Evolutionary conservation across 2,329 filamentous ascomycete species (phyloP).

Genomic region (Leptographium radiaticola): DNA sequence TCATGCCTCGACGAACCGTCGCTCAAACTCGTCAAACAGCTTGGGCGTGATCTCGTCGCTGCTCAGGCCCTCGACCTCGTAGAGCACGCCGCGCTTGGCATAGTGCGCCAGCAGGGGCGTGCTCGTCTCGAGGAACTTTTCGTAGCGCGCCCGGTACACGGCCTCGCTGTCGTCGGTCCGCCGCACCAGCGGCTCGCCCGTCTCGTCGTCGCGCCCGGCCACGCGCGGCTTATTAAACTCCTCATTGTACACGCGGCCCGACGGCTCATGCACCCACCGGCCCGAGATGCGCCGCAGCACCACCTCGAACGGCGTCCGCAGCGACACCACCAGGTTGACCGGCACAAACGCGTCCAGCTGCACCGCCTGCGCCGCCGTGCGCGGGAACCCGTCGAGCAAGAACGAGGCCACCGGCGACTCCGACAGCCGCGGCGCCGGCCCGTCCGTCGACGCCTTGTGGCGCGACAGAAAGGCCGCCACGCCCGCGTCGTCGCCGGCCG

Average conservation of each 20-base stretch:
- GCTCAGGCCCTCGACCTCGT: constrained; percentile 75
- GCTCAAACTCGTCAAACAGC: constrained; percentile 70
- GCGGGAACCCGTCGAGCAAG: constrained; percentile 90
- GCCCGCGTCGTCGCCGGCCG: constrained; percentile 13
- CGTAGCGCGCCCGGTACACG: constrained; percentile 68
- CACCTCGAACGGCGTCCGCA: constrained; percentile 74
- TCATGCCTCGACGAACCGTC: constrained; percentile 42
- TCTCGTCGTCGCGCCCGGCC: constrained; percentile 74
- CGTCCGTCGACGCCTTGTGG: constrained; percentile 16
- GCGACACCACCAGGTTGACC: constrained; percentile 86
- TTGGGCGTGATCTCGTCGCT: constrained; percentile 95
- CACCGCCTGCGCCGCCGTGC: constrained; percentile 67
- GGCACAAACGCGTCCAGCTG: constrained; percentile 71
- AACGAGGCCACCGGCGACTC: constrained; percentile 74
- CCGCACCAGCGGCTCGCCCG: constrained; percentile 73
- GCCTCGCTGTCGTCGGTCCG: constrained; percentile 77
- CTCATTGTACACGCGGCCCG: constrained; percentile 89
- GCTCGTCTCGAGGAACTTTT: constrained; percentile 79
- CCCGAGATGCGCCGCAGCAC: constrained; percentile 83
- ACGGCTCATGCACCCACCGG: constrained; percentile 86
- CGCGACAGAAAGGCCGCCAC: constrained; percentile 27
- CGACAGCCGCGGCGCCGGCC: constrained; percentile 24
- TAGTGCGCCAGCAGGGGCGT: constrained; percentile 81
- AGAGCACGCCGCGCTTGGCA: constrained; percentile 66
- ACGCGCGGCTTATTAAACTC: constrained; percentile 79